These are phyloP conservation scores for Hydrangea macrophylla DNA, from an alignment of 148 eudicot species.

Conservation along the genomic window DNA sequence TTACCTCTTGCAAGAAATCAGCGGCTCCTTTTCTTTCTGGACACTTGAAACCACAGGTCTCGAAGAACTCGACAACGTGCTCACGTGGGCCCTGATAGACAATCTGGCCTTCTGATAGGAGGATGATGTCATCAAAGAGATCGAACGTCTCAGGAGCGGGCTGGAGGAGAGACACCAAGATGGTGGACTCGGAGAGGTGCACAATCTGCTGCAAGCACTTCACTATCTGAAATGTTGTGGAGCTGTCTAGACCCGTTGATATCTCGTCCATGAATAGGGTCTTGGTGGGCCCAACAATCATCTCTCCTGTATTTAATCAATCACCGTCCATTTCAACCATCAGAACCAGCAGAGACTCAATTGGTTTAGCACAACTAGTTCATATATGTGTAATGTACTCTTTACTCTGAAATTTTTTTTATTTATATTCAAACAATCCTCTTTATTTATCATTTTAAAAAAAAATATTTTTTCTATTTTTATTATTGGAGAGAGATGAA, in stretches of 20 bases:
- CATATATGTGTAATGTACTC: no score
- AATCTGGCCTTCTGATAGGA: constrained; percentile 79
- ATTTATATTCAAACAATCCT: no score
- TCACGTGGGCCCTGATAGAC: constrained; percentile 86
- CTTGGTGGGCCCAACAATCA: constrained; percentile 88
- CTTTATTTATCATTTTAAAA: no score
- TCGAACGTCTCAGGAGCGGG: constrained; percentile 92
- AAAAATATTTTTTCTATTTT: no score
- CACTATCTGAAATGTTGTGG: constrained; percentile 81
- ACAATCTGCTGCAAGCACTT: constrained; percentile 87
- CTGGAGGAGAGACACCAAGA: constrained; percentile 75
- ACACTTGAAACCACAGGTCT: constrained; percentile 69
- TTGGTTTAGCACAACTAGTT: no score
- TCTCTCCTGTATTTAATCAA: constrained; percentile 42
- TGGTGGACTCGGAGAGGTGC: constrained; percentile 64
- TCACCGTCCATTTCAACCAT: no score
- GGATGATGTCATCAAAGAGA: constrained; percentile 73
- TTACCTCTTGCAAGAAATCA: constrained; percentile 90
- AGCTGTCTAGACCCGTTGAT: constrained; percentile 92
- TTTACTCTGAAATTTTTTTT: no score
- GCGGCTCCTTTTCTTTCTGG: constrained; percentile 84
- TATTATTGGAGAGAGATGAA: no score
- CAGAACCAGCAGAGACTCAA: no score
- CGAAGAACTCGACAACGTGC: constrained; percentile 65
- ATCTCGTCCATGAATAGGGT: constrained; percentile 94